Evolutionary conservation across 139 green algal species (phyloP).

Genomic region (Gonium pectorale): DNA sequence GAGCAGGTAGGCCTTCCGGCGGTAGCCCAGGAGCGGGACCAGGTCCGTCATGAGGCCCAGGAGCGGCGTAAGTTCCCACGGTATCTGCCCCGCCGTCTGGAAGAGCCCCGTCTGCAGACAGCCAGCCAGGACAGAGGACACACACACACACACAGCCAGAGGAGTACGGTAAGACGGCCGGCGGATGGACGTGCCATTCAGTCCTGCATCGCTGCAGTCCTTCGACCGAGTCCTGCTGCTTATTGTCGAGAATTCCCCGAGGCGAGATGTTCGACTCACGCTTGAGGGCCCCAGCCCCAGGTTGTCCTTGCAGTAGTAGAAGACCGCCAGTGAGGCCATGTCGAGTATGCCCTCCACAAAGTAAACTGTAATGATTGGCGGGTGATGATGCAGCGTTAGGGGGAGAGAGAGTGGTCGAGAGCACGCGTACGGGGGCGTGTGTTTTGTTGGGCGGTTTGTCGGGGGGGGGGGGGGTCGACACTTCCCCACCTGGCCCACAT

Average conservation of each 20-base stretch:
- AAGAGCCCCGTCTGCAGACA: slow-evolving; percentile 5
- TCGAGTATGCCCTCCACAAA: slow-evolving; percentile 17
- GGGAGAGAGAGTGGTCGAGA: too few relatives aligned
- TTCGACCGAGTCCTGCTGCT: too few relatives aligned
- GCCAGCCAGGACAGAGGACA: too few relatives aligned
- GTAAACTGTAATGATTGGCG: background rate
- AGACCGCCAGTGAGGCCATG: background rate
- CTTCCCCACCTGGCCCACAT: too few relatives aligned
- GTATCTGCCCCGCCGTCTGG: background rate
- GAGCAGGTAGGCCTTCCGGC: slow-evolving; percentile 30
- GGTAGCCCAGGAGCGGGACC: slow-evolving; percentile 19
- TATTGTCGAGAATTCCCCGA: too few relatives aligned
- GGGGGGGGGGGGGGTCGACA: too few relatives aligned
- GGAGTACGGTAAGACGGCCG: too few relatives aligned
- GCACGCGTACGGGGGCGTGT: background rate
- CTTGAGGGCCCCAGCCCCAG: background rate
- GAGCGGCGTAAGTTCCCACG: slow-evolving; percentile 34
- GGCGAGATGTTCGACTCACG: background rate
- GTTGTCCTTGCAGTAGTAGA: slow-evolving; percentile 31
- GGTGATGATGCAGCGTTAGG: too few relatives aligned
- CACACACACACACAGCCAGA: too few relatives aligned
- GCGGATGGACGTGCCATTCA: too few relatives aligned
- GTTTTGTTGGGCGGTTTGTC: too few relatives aligned
- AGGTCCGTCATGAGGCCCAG: slow-evolving; percentile 31
- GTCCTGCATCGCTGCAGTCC: too few relatives aligned